Evolutionary conservation across 371 early-diverging fungal genomes (phyloP).

Genomic region (Lichtheimia ramosa): DNA sequence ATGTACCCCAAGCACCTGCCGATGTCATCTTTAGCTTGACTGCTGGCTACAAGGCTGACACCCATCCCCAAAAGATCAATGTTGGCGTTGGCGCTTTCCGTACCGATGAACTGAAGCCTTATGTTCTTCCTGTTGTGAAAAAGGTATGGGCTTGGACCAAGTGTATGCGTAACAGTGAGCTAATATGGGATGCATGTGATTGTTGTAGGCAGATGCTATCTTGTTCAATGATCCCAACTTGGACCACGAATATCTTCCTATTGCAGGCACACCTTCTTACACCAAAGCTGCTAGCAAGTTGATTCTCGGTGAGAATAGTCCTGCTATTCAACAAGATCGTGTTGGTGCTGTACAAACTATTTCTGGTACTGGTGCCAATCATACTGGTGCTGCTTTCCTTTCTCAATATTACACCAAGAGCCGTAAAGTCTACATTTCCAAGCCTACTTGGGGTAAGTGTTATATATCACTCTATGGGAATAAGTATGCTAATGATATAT

Average conservation of each 20-base stretch:
- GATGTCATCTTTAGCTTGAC: conserved; percentile 92
- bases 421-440: conserved; percentile 79
- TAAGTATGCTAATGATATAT: neutral
- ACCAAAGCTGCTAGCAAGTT: conserved; percentile 76
- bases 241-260: conserved; percentile 95
- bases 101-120: conserved; percentile 89
- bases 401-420: conserved; percentile 66
- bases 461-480: neutral
- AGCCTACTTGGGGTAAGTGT: conserved; percentile 93
- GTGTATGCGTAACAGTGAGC: neutral
- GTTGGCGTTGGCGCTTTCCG: conserved; percentile 98
- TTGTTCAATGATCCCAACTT: conserved; percentile 66
- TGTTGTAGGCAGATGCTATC: conserved; percentile 82
- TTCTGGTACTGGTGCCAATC: conserved; percentile 95
- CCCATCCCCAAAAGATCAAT: conserved; percentile 81
- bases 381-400: conserved; percentile 85
- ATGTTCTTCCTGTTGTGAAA: conserved; percentile 91
- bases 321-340: conserved; percentile 75
- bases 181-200: neutral
- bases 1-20: conserved; percentile 76
- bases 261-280: conserved; percentile 79
- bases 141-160: conserved; percentile 56
- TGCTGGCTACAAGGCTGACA: conserved; percentile 81
- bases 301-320: conserved; percentile 82
- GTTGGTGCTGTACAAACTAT: conserved; percentile 84